Base-by-base conservation (phyloP, 441 rosid genomes). In the Populus hybrid region DNA sequence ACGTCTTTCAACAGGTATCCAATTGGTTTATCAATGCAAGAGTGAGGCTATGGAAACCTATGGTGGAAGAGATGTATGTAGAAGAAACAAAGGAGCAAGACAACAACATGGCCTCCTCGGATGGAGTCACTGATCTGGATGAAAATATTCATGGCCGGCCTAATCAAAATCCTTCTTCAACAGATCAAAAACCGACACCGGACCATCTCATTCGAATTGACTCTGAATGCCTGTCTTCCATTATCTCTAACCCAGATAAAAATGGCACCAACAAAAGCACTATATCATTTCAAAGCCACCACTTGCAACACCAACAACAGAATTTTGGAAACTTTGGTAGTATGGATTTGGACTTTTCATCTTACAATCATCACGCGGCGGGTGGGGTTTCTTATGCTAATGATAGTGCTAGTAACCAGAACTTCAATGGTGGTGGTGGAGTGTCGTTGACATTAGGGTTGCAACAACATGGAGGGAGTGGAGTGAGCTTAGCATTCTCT, bases 31-130 rank as follows among this genome's bases (percentile, higher is more conserved):
- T 95, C 35, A 95, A 82, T 26, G 28, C 28, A 26, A 26, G 28
- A 26, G 99, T 96, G 79, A 94, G 99, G 89, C 87, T 96, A 24
- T 96, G 99, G 99, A 96, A 94, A 80, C 99, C 99, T 26, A 96
- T 96, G 99, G 92, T 96, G 73, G 99, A 96, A 85, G 99, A 96
- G 76, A 92, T 94, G 97, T 94, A 96, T 81, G 57, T 85, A 73
- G 99, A 96, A 87, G 99, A 96, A 84, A 81, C 89, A 75, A 92
- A 87, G 73, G 97, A 92, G 69, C 85, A 84, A 53, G 94, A 88
- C 73, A 65, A 81, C 76, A 84, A 76, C 84, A 70, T 84, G 84
- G 86, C 75, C 0, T 86, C 88, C 50, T 70, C 90, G 1, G 89
- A 88, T 71, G 91, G 84, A 1, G 73, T 75, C 14, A 57, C 74